Base-by-base conservation (phyloP, 2,329 filamentous ascomycete genomes). In the Botryotinia calthae region DNA sequence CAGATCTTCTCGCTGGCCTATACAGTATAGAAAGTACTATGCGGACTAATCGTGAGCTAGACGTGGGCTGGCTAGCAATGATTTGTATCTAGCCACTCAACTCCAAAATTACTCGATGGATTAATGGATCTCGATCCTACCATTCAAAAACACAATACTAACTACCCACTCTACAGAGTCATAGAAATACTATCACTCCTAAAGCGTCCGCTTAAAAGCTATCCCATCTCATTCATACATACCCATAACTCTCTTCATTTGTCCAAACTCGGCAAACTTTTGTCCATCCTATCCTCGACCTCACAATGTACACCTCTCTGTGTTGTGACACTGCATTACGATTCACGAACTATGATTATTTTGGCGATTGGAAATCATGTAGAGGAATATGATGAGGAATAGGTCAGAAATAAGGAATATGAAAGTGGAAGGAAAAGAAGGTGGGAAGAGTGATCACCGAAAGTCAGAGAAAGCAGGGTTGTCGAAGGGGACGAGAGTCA, bases 21-120 rank as follows among this genome's bases (percentile, higher is more conserved):
- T 3, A 7, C 6, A 8, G 14, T 8, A 28, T 18, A 1, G 16
- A 28, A 28, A 18, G 5, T 16, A 25, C 12, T 1, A 1, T 14
- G 2, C 16, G 5, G 12, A 16, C 4, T 25, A n/a, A 10, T 16
- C 25, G 12, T 7, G 0, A 51, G 14, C 12, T 25, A 14, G 2
- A 16, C 7, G 2, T 51, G 25, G 25, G 5, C 25, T 51, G 12
- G 25, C 25, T 16, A 54, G 2, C 14, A n/a, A 54, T 28, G 25
- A 51, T 51, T 12, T 51, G 48, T 6, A n/a, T n/a, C 12, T 6
- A n/a, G 48, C 25, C 48, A n/a, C 48, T 1, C n/a, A n/a, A 14
- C 12, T 51, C 25, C 48, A 51, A 16, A 6, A n/a, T 14, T 16
- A 14, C 48, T 51, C 48, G 12, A 14, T 10, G 6, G 25, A 16